phyloP scores from a whole-genome alignment of 192 early-diverging fungal species.

The Bifiguratus adelaidae region DNA sequence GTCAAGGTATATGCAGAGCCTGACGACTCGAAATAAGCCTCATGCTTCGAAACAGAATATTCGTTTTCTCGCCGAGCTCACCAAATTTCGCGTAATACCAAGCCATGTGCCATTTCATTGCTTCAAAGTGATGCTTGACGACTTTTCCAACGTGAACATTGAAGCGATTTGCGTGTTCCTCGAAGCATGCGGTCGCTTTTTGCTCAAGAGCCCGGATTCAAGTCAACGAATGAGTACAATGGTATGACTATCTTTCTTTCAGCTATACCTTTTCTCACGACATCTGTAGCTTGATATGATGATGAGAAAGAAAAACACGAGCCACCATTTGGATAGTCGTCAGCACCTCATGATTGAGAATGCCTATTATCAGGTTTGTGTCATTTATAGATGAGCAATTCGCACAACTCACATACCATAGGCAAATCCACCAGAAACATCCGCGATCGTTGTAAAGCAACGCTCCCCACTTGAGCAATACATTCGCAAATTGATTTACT shows the following conservation, averaged over 20 bases:
- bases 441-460: constrained; percentile 48
- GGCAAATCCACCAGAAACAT: constrained; percentile 74
- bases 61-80: constrained; percentile 81
- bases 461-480: constrained; percentile 80
- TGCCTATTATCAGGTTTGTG: constrained; percentile 65
- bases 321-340: constrained; percentile 79
- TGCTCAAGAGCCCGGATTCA: constrained; percentile 71
- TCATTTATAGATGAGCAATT: neutral
- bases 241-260: constrained; percentile 20
- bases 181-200: constrained; percentile 83
- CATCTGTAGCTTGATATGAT: constrained; percentile 67
- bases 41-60: constrained; percentile 41
- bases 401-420: no score
- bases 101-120: constrained; percentile 73
- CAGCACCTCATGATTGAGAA: constrained; percentile 88
- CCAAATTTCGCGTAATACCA: constrained; percentile 86
- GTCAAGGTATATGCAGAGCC: constrained; percentile 39
- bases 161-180: constrained; percentile 77
- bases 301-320: constrained; percentile 77
- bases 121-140: constrained; percentile 76
- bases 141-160: constrained; percentile 75
- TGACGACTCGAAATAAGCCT: neutral
- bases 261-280: neutral
- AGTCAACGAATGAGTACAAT: constrained; percentile 53
- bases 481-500: constrained; percentile 80